A percentile compares a stretch with the other conserved stretches of the same genome.
phyloP scores from a whole-genome alignment of 257 asterid genomes.

The Ligustrum vulgare region DNA sequence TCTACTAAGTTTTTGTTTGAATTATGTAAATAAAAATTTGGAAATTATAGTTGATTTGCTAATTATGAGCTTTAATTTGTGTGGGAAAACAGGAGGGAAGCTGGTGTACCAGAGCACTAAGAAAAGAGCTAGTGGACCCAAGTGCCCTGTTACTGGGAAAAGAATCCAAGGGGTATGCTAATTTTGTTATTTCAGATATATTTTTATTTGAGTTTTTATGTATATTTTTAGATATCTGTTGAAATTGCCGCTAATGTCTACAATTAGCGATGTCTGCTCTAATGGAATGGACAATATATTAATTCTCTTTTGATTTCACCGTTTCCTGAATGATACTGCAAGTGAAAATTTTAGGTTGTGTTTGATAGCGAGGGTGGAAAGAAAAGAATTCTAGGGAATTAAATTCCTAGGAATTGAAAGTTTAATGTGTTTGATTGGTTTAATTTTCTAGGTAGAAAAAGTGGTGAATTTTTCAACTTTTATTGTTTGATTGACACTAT shows the following conservation, averaged over 20 bases:
- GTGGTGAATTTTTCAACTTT: too few species aligned
- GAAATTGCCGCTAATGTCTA: not conserved
- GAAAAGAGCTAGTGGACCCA: conserved; percentile 86
- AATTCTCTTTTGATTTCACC: not conserved
- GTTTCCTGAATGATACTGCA: not conserved
- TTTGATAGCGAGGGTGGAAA: too few species aligned
- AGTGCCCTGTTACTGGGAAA: conserved; percentile 81
- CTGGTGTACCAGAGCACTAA: conserved; percentile 68
- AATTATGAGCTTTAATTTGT: not conserved
- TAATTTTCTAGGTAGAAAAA: too few species aligned
- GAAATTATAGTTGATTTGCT: not conserved
- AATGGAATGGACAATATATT: not conserved
- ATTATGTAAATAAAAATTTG: not conserved
- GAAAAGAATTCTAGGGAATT: too few species aligned
- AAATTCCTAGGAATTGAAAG: too few species aligned
- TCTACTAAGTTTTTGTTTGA: not conserved
- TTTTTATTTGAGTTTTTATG: not conserved
- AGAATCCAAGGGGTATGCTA: conserved; percentile 83
- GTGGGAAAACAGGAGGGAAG: conserved; percentile 57
- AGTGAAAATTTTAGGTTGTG: too few species aligned
- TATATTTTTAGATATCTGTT: too few species aligned
- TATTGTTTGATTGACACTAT: too few species aligned
- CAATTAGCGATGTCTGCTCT: not conserved
- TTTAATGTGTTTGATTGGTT: too few species aligned
- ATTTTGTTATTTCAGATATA: not conserved